These are phyloP conservation scores for Mycena latifolia DNA, from an alignment of 768 basidiomycete genomes.

Conservation along the genomic window DNA sequence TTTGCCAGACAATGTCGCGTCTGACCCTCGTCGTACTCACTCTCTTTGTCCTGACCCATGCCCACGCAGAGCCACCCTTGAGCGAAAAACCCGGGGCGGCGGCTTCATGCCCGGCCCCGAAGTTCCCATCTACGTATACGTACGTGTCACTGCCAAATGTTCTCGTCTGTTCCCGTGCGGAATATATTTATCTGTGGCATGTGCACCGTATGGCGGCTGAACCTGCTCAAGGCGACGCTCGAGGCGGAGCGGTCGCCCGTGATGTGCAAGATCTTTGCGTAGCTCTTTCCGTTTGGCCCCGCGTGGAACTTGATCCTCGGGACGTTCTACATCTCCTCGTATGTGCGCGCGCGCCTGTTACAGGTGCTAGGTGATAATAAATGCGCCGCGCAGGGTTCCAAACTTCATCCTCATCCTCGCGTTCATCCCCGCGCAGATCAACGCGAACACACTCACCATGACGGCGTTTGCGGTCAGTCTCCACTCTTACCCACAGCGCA, in stretches of 20 bases:
- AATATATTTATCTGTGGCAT: not conserved
- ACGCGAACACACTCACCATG: constrained; percentile 89
- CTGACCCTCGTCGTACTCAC: constrained; percentile 9
- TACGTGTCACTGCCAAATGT: too few relatives aligned
- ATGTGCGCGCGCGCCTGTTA: constrained; percentile 44
- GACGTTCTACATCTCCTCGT: constrained; percentile 98
- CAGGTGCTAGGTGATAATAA: not conserved
- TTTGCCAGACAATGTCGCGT: constrained; percentile 25
- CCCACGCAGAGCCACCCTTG: not conserved
- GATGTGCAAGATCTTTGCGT: constrained; percentile 83
- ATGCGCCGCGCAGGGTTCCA: constrained; percentile 70
- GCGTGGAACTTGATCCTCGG: constrained; percentile 92
- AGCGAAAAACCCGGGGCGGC: constrained; percentile 3
- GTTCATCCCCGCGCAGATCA: constrained; percentile 92
- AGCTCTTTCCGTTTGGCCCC: constrained; percentile 91
- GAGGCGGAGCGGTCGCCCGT: constrained; percentile 78
- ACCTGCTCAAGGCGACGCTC: constrained; percentile 69
- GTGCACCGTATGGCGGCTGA: constrained; percentile 49
- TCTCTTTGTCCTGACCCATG: constrained; percentile 5
- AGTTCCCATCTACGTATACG: constrained; percentile 26
- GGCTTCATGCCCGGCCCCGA: constrained; percentile 33
- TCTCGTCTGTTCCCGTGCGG: not conserved
- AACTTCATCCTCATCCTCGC: constrained; percentile 97
- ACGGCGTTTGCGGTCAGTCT: constrained; percentile 88
- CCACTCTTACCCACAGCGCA: constrained; percentile 15